Evolutionary conservation across 2,329 filamentous ascomycete genomes (phyloP), one percentile per base, ranked within the genome.

Genomic region (Ceratocystiopsis sp.): DNA sequence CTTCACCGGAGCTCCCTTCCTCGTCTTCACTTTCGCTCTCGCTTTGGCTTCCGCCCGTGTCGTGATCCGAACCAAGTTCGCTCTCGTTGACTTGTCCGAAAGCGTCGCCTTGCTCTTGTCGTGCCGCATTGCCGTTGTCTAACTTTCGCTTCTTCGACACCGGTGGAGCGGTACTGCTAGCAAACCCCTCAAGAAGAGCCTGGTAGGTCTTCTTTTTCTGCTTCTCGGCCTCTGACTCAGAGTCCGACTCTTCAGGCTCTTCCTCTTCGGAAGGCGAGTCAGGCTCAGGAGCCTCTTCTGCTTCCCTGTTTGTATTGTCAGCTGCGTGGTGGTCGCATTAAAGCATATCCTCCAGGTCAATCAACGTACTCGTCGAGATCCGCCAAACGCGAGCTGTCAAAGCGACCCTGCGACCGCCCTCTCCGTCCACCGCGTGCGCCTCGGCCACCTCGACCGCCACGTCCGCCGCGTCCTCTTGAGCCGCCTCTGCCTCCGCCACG

Each of bases 101-200:
- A 8, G 21, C 25, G 25, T 2, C 25, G 25, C 37, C 8, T 5
- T 17, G 14, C 11, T 43, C 40, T 50, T 43, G 43, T 52, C 42
- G 39, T 52, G 36, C 34, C 46, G 19, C 36, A 19, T 33, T 37
- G 41, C 46, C 48, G 41, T 68, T 63, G 19, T 67, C 65, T 10
- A 78, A 49, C 52, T 78, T 79, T 44, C 74, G 64, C 55, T 72
- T 64, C 54, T 79, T 80, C 1, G 45, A 40, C 1, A 68, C 59
- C 37, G 62, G 66, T 2, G 65, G 67, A 18, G 49, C 53, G 18
- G 58, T 53, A 4, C 63, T 60, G 21, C 69, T 64, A 3, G 64
- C 61, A 40, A 80, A 60, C 45, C 69, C 76, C 52, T 76, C 67
- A 52, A 80, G 61, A 8, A 80, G 61, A 9, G 70, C 62, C 58